Conservation (phyloP, 208 protist genomes). For the Trypanosoma congolense region DNA sequence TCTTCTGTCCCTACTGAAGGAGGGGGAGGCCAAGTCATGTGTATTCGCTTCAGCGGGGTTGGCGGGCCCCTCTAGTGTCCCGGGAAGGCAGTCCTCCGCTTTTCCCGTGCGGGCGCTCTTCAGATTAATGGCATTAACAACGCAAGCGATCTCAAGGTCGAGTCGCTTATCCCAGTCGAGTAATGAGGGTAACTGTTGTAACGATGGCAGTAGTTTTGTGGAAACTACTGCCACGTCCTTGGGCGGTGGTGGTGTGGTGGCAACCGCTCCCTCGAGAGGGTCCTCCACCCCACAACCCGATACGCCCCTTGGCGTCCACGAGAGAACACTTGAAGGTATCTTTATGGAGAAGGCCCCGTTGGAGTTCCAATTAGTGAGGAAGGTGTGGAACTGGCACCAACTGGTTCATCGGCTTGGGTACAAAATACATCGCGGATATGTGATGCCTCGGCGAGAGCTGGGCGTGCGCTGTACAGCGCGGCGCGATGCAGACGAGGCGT, state of each 20-base stretch:
- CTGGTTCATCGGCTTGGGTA: constrained; percentile 73
- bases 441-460: constrained; percentile 51
- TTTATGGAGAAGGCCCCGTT: constrained; percentile 40
- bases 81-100: constrained; percentile 3
- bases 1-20: constrained; percentile 73
- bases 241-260: neutral
- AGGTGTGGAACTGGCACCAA: constrained; percentile 81
- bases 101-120: constrained; percentile 22
- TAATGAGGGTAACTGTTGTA: neutral
- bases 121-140: constrained; percentile 21
- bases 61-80: constrained; percentile 2
- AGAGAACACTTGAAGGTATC: constrained; percentile 29
- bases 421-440: constrained; percentile 46
- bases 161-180: neutral
- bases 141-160: constrained; percentile 15
- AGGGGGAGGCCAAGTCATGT: constrained; percentile 51
- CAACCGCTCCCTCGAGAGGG: neutral
- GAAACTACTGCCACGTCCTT: neutral
- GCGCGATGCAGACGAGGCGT: constrained; percentile 14
- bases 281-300: neutral
- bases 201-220: neutral
- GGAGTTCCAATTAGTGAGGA: constrained; percentile 52
- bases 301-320: constrained; percentile 18
- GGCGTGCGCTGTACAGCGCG: constrained; percentile 29
- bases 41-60: constrained; percentile 56